These are phyloP conservation scores for Chlamydomonas schloesseri DNA, from an alignment of 139 green algal genomes.

Conservation along the genomic window DNA sequence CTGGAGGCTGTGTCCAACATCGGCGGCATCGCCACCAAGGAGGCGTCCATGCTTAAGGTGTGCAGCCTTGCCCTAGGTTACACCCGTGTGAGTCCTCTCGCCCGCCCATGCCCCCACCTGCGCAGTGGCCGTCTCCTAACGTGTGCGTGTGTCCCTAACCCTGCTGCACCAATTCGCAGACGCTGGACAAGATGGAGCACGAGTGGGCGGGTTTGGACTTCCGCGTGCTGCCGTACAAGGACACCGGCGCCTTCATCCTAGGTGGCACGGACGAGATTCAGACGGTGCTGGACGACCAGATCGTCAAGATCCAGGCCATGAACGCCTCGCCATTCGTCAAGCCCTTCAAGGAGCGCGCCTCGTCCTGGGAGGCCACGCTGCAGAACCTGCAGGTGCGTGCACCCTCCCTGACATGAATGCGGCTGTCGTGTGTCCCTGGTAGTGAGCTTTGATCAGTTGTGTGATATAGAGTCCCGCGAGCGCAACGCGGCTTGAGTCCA, in stretches of 20 bases:
- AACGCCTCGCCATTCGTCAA: slow-evolving; percentile 86
- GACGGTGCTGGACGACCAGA: slow-evolving; percentile 83
- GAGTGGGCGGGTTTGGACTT: slow-evolving; percentile 89
- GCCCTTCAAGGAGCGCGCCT: slow-evolving; percentile 75
- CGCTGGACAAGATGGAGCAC: slow-evolving; percentile 85
- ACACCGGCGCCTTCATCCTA: slow-evolving; percentile 89
- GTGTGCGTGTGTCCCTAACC: no score
- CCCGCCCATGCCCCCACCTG: no score
- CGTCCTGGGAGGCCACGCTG: slow-evolving; percentile 52
- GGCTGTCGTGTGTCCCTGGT: no score
- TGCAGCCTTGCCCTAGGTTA: neutral
- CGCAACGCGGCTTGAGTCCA: no score
- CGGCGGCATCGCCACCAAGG: slow-evolving; percentile 45
- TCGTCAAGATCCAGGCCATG: slow-evolving; percentile 83
- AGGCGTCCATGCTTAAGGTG: slow-evolving; percentile 45
- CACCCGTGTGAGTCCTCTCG: no score
- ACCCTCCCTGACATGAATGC: no score
- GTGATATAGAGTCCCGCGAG: no score
- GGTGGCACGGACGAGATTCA: slow-evolving; percentile 89
- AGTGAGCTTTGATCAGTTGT: no score
- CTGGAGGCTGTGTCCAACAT: slow-evolving; percentile 50
- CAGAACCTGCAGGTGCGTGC: slow-evolving; percentile 49
- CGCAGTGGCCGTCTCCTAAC: no score
- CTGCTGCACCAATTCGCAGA: no score
- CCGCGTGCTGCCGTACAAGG: slow-evolving; percentile 80